phyloP scores from a whole-genome alignment of 805 yeast species.

The Metahyphopichia silvanorum region DNA sequence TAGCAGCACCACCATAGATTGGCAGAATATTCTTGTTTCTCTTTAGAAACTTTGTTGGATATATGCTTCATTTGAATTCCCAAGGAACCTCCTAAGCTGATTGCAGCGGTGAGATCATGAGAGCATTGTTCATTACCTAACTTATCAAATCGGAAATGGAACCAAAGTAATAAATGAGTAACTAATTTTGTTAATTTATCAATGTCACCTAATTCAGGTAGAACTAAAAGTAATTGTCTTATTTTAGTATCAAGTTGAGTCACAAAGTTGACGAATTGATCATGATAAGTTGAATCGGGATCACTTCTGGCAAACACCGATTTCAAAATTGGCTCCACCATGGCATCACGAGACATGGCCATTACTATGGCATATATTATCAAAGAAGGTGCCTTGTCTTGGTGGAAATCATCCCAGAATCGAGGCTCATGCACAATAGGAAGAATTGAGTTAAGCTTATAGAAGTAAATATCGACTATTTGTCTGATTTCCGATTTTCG shows the following conservation, averaged over 20 bases:
- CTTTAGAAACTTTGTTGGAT: conserved; percentile 5
- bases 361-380: conserved; percentile 25
- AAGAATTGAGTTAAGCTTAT: conserved; percentile 28
- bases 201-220: conserved; percentile 30
- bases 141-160: conserved; percentile 23
- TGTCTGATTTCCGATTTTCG: conserved; percentile 13
- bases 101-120: conserved; percentile 27
- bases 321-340: conserved; percentile 22
- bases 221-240: conserved; percentile 25
- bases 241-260: conserved; percentile 27
- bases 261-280: conserved; percentile 12
- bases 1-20: conserved; percentile 34
- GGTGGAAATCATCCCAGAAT: conserved; percentile 26
- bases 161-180: conserved; percentile 19
- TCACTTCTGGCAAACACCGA: conserved; percentile 13
- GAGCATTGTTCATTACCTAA: conserved; percentile 28
- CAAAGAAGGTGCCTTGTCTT: conserved; percentile 15
- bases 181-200: conserved; percentile 20
- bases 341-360: conserved; percentile 22
- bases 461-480: conserved; percentile 26
- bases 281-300: conserved; percentile 6
- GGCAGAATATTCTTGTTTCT: conserved; percentile 14
- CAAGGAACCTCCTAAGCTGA: conserved; percentile 21
- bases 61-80: conserved; percentile 25
- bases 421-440: conserved; percentile 25